Percentiles rank a stretch among this genome's conserved stretches.
These are phyloP conservation scores for Nissolia schottii DNA, from an alignment of 306 rosid species.

Conservation along the genomic window DNA sequence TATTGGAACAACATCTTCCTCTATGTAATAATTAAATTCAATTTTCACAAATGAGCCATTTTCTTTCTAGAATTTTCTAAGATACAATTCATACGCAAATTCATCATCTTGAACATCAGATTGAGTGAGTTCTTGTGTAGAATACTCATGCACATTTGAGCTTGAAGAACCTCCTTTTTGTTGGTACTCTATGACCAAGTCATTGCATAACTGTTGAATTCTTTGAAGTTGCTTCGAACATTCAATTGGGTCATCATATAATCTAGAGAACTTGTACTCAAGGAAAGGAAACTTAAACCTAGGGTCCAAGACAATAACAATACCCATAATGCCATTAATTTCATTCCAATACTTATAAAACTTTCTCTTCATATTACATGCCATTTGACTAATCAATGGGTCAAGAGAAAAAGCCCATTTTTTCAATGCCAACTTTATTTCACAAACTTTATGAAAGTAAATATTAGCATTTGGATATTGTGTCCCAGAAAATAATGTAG, in stretches of 20 bases:
- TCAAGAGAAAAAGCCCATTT: background rate
- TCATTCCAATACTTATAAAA: background rate
- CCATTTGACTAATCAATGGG: background rate
- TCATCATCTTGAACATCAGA: too few relatives aligned
- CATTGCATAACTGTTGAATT: background rate
- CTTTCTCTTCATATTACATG: background rate
- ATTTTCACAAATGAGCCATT: too few relatives aligned
- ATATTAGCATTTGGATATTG: background rate
- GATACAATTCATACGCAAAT: too few relatives aligned
- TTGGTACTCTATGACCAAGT: background rate
- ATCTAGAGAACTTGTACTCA: background rate
- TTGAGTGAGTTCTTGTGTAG: background rate
- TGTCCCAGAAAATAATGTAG: background rate
- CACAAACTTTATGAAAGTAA: background rate
- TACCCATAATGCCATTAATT: background rate
- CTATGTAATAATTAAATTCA: too few relatives aligned
- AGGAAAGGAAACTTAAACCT: background rate
- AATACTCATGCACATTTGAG: background rate
- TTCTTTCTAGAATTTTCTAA: too few relatives aligned
- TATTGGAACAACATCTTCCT: too few relatives aligned
- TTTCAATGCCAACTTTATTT: background rate
- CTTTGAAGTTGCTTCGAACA: background rate
- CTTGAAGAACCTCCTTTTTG: background rate
- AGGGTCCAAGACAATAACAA: background rate
- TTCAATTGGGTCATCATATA: background rate